Conservation (phyloP, 768 basidiomycete genomes). For the Boletus eberwhitei region DNA sequence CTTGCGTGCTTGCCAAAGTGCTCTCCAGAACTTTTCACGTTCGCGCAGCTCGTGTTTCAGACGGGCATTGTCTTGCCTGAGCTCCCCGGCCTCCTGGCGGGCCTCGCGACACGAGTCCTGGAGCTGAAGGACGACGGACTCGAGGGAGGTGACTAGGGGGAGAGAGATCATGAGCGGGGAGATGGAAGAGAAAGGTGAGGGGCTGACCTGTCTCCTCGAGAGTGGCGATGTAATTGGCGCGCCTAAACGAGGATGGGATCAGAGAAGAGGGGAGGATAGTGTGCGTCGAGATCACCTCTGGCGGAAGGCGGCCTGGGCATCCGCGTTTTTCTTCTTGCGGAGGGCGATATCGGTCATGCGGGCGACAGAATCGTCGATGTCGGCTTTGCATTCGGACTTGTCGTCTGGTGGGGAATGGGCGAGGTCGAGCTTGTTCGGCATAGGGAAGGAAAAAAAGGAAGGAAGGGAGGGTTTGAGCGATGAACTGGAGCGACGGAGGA, state of each 20-base stretch:
- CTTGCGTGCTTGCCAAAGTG: constrained; percentile 66
- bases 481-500: constrained; percentile 19
- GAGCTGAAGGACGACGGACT: constrained; percentile 79
- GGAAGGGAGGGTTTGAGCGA: constrained; percentile 7
- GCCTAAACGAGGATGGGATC: constrained; percentile 31
- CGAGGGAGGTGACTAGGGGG: constrained; percentile 68
- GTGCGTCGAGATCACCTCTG: constrained; percentile 40
- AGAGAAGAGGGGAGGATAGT: constrained; percentile 10
- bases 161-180: constrained; percentile 16
- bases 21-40: constrained; percentile 71
- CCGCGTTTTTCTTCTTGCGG: constrained; percentile 86
- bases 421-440: constrained; percentile 32
- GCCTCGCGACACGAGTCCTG: constrained; percentile 78
- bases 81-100: constrained; percentile 55
- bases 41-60: constrained; percentile 64
- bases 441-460: constrained; percentile 5
- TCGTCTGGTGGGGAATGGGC: constrained; percentile 34
- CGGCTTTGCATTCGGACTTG: constrained; percentile 36
- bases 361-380: constrained; percentile 33
- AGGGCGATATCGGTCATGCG: constrained; percentile 65
- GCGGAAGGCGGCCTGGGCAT: constrained; percentile 84
- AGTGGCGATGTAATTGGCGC: constrained; percentile 84
- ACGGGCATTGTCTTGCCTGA: constrained; percentile 63
- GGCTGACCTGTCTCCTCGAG: constrained; percentile 73
- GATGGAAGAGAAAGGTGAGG: not conserved